phyloP scores from a whole-genome alignment of 2,329 filamentous ascomycete genomes.

The Aspergillus amoenus region DNA sequence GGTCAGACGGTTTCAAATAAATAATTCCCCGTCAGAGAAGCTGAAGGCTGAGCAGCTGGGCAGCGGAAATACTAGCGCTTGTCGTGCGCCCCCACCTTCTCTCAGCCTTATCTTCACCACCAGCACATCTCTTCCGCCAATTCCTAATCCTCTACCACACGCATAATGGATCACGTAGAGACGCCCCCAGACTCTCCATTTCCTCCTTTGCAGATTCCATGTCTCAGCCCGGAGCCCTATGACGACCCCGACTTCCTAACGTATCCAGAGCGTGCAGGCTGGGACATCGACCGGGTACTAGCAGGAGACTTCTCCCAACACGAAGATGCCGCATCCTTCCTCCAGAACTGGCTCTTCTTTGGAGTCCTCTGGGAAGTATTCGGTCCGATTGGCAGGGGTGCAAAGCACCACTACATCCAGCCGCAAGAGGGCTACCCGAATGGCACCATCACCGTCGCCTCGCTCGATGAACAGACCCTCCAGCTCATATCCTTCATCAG shows the following conservation, averaged over 20 bases:
- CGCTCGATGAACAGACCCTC: not conserved
- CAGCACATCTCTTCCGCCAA: not conserved
- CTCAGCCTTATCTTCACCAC: not conserved
- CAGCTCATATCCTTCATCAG: not conserved
- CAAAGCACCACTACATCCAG: not conserved
- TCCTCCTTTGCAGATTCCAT: not conserved
- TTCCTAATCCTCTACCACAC: too few species aligned
- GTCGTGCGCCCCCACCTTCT: not conserved
- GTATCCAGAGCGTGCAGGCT: conserved; percentile 4
- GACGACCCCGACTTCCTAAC: conserved; percentile 1
- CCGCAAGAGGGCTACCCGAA: not conserved
- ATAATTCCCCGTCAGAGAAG: not conserved
- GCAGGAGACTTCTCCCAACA: conserved; percentile 5
- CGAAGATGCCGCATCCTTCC: not conserved
- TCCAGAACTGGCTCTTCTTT: conserved; percentile 10
- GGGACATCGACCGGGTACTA: not conserved
- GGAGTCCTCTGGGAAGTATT: conserved; percentile 11
- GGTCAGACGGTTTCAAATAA: too few species aligned
- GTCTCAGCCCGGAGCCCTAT: conserved; percentile 1
- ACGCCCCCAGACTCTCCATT: not conserved
- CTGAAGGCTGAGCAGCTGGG: not conserved
- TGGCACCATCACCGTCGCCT: not conserved
- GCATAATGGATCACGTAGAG: conserved; percentile 3
- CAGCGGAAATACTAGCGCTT: not conserved
- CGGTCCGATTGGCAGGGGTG: not conserved